Evolutionary conservation across 345 rosid genomes (phyloP), one percentile per base, ranked within the genome.

Genomic region (Nephelium lappaceum): DNA sequence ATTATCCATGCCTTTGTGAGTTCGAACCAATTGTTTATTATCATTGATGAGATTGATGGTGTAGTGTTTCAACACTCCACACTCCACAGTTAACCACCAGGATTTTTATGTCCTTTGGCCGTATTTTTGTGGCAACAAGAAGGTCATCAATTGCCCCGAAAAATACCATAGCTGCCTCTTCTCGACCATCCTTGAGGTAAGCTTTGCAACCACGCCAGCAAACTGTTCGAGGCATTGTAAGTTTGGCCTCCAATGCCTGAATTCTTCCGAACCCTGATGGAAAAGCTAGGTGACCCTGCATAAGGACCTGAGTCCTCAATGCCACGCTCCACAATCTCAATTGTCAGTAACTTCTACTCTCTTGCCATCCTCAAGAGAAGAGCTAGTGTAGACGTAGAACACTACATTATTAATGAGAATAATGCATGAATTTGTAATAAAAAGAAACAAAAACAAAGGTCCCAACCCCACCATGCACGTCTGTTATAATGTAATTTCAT

Each of bases 161-260:
- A 74, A 93, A 84, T 6, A 88, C 90, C 90, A 81, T 88, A 5
- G 92, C 91, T 8, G 91, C 94, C 82, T 93, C 98, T 77, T 89
- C 93, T 57, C 95, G 84, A 0, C 92, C 90, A 11, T 92, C 91
- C 27, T 84, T 78, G 23, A 87, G 71, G 73, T 85, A 82, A 71
- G 81, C 74, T 58, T 43, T 83, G 73, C 86, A 81, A 31, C 81
- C 86, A 1, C 86, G 85, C 27, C 81, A 78, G 77, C 89, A 89
- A 3, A 93, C 85, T 3, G 69, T 57, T 83, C 86, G 84, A 2
- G 97, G 93, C 84, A 93, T 76, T 76, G 86, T 85, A 91, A 36
- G 88, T 87, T 73, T 89, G 86, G 36, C 91, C 95, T 68, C 98
- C 98, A 19, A 91, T 84, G 21, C 95, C 95, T 1, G 95, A 91